These are phyloP conservation scores for Lyophyllum decastes DNA, from an alignment of 768 basidiomycete species.

Conservation along the genomic window DNA sequence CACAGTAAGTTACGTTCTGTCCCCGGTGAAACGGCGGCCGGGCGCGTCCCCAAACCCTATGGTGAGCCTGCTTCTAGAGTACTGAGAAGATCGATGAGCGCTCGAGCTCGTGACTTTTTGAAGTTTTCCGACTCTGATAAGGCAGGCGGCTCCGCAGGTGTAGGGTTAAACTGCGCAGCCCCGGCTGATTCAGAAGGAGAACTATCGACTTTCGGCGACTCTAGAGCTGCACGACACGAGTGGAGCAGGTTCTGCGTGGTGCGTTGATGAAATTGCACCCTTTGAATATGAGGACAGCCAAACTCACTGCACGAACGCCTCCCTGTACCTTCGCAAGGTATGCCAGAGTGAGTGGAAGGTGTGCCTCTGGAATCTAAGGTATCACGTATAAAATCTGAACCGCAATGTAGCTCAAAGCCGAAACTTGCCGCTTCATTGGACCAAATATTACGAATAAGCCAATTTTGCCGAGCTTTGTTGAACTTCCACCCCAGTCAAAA, in stretches of 20 bases:
- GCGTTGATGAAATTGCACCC: background rate
- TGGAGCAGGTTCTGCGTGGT: constrained; percentile 14
- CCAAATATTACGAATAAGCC: constrained; percentile 70
- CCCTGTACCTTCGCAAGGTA: constrained; percentile 54
- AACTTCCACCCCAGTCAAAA: no score
- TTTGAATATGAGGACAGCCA: background rate
- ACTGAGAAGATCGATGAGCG: constrained; percentile 4
- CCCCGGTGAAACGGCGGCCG: no score
- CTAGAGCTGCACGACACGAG: constrained; percentile 13
- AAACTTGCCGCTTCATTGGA: constrained; percentile 44
- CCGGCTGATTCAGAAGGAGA: background rate
- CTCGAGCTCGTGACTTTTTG: constrained; percentile 6
- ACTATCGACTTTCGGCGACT: constrained; percentile 1
- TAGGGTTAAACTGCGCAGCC: background rate
- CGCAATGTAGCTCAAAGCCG: background rate
- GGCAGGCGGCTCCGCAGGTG: background rate
- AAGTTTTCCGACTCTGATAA: background rate
- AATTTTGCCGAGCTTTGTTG: constrained; percentile 74
- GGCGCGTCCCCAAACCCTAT: no score
- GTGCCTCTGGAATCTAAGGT: constrained; percentile 51
- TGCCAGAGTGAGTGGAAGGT: constrained; percentile 42
- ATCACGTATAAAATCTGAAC: background rate
- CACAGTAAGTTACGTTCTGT: no score
- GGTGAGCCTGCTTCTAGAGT: no score
- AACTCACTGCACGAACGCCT: constrained; percentile 41